Percentiles rank a stretch among this genome's conserved stretches.
Conservation (phyloP, 2,329 filamentous ascomycete species). For the Diaporthe sp. region DNA sequence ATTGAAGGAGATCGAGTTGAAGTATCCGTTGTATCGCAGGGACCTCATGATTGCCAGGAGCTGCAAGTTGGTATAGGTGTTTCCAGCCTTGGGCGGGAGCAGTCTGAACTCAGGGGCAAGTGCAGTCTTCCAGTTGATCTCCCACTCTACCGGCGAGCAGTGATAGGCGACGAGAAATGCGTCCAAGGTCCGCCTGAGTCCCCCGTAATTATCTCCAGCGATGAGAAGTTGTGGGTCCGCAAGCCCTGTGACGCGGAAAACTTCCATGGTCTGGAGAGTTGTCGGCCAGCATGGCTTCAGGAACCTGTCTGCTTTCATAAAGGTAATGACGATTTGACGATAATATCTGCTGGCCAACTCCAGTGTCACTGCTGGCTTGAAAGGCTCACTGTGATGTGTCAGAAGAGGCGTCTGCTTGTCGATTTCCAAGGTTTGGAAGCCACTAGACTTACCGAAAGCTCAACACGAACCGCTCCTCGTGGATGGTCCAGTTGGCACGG, state of each 20-base stretch:
- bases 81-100: constrained; percentile 52
- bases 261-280: constrained; percentile 61
- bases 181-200: constrained; percentile 63
- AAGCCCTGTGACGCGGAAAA: constrained; percentile 64
- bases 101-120: constrained; percentile 65
- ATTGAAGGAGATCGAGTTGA: constrained; percentile 66
- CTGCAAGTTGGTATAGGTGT: constrained; percentile 59
- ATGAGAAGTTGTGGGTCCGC: constrained; percentile 64
- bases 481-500: constrained; percentile 59
- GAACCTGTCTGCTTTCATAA: constrained; percentile 65
- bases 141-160: constrained; percentile 63
- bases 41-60: constrained; percentile 67
- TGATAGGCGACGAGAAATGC: constrained; percentile 65
- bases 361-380: constrained; percentile 41
- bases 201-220: constrained; percentile 63
- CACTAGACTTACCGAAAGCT: constrained; percentile 56
- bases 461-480: constrained; percentile 67
- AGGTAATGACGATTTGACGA: constrained; percentile 62
- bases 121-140: constrained; percentile 57
- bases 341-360: constrained; percentile 66
- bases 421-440: not conserved
- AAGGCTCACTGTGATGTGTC: constrained; percentile 41
- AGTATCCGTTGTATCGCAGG: constrained; percentile 68
- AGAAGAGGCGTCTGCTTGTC: not conserved
- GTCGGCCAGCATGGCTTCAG: constrained; percentile 69